These are phyloP conservation scores for Yueomyces sp. DNA, from an alignment of 1,139 yeast species.

Conservation along the genomic window DNA sequence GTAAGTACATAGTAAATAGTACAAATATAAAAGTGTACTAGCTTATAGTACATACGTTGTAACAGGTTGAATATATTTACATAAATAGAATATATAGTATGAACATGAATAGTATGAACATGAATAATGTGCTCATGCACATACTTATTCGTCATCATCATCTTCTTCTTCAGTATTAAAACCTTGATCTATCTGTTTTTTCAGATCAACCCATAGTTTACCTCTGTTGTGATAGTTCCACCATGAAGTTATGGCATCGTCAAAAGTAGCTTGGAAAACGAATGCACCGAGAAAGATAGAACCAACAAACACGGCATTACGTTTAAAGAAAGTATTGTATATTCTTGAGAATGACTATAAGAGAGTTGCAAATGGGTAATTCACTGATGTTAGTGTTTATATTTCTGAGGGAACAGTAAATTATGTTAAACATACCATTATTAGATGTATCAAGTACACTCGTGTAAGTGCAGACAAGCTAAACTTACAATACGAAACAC, in stretches of 20 bases:
- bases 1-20: too few relatives aligned
- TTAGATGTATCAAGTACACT: neutral
- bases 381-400: slow-evolving; percentile 3
- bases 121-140: too few relatives aligned
- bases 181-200: slow-evolving; percentile 38
- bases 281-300: slow-evolving; percentile 79
- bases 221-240: slow-evolving; percentile 87
- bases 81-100: too few relatives aligned
- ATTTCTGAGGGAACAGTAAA: neutral
- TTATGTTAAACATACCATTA: neutral
- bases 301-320: slow-evolving; percentile 86
- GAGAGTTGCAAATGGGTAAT: neutral
- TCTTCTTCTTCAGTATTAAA: slow-evolving; percentile 49
- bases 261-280: slow-evolving; percentile 80
- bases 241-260: slow-evolving; percentile 64
- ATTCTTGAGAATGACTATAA: slow-evolving; percentile 34
- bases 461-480: too few relatives aligned
- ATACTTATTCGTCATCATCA: slow-evolving; percentile 27
- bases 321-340: slow-evolving; percentile 70
- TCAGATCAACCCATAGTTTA: slow-evolving; percentile 95
- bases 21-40: too few relatives aligned
- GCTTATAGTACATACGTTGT: too few relatives aligned
- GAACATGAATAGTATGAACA: too few relatives aligned
- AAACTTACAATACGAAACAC: too few relatives aligned
- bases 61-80: too few relatives aligned